Conservation (phyloP, 305 asterid species). For the Stenogyne calaminthoides region DNA sequence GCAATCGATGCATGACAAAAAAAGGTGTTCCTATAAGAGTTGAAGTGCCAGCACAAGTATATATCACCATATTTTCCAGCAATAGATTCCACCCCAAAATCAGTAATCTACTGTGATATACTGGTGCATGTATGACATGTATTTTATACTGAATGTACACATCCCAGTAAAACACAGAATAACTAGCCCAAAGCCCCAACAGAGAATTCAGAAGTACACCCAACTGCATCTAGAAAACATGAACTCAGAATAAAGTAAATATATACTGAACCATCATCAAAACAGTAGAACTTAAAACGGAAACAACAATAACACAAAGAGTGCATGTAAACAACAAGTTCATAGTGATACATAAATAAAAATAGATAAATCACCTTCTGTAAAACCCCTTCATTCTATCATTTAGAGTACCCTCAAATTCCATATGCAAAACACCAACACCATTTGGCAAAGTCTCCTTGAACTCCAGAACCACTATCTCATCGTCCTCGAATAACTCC, state of each 20-base stretch:
- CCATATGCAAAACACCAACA: slow-evolving; percentile 63
- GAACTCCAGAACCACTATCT: slow-evolving; percentile 77
- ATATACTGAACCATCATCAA: neutral
- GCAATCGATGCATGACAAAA: slow-evolving; percentile 1
- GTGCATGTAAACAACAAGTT: neutral
- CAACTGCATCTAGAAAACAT: neutral
- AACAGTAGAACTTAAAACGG: neutral
- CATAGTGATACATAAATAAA: neutral
- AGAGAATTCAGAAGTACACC: neutral
- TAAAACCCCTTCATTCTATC: slow-evolving; percentile 98
- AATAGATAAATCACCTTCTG: slow-evolving; percentile 62
- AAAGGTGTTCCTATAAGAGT: neutral
- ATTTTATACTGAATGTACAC: neutral
- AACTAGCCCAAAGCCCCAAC: neutral
- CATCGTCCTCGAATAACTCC: slow-evolving; percentile 69
- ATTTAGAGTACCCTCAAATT: slow-evolving; percentile 79
- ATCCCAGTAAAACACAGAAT: neutral
- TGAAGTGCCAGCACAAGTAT: neutral
- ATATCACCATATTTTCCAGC: neutral
- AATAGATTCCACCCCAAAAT: slow-evolving; percentile 6
- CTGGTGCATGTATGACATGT: neutral
- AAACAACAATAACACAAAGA: slow-evolving; percentile 6
- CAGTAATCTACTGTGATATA: neutral
- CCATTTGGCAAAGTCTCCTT: slow-evolving; percentile 73
- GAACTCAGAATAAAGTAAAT: neutral